Conservation (phyloP, 2,329 filamentous ascomycete genomes). For the Aspergillus clavatus region DNA sequence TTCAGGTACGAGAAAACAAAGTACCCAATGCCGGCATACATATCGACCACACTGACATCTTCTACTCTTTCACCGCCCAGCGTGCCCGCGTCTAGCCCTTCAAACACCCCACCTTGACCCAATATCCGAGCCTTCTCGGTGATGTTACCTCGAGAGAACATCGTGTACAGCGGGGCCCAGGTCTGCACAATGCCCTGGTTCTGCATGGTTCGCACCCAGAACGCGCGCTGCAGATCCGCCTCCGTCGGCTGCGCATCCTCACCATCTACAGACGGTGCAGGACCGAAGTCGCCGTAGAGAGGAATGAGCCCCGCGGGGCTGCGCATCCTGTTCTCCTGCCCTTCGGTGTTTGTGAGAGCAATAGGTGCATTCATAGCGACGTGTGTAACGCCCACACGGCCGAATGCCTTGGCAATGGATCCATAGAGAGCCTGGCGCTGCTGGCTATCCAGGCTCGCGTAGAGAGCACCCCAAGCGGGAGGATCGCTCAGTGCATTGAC, state of each 20-base stretch:
- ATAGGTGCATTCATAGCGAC: conserved; percentile 58
- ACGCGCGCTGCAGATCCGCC: conserved; percentile 59
- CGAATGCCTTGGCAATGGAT: conserved; percentile 40
- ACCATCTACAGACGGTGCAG: conserved; percentile 23
- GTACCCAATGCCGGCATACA: conserved; percentile 92
- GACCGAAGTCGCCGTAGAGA: conserved; percentile 71
- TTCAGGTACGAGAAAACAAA: conserved; percentile 80
- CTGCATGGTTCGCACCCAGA: conserved; percentile 77
- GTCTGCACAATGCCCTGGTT: conserved; percentile 72
- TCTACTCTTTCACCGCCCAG: conserved; percentile 18
- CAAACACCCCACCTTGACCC: conserved; percentile 35
- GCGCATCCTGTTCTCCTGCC: conserved; percentile 64
- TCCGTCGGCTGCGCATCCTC: conserved; percentile 28
- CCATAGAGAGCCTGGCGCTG: conserved; percentile 38
- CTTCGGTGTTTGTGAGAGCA: conserved; percentile 28
- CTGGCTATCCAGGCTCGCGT: conserved; percentile 20
- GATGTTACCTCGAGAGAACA: conserved; percentile 90
- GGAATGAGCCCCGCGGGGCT: conserved; percentile 66
- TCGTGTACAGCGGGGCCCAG: conserved; percentile 86
- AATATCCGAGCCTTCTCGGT: conserved; percentile 80
- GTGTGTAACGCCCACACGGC: conserved; percentile 44
- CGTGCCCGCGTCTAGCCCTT: conserved; percentile 26
- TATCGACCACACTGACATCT: conserved; percentile 56
- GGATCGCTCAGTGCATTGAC: conserved; percentile 40
- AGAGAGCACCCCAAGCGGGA: conserved; percentile 26